phyloP scores from a whole-genome alignment of 129 eudicot genomes.

The Cynara cardunculus region DNA sequence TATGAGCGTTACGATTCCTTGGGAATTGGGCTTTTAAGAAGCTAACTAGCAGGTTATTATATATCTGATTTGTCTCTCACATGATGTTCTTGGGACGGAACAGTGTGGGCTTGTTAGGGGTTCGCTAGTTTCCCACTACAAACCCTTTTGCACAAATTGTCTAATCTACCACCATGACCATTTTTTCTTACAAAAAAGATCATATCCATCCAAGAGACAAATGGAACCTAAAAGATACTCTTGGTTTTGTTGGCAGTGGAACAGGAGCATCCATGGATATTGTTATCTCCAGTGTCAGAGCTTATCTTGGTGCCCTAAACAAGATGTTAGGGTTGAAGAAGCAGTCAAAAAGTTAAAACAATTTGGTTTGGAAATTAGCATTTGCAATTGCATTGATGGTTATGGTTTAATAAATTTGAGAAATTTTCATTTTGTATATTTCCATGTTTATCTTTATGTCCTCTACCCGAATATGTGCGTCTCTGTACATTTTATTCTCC shows the following conservation, averaged over 20 bases:
- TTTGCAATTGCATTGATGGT: neutral
- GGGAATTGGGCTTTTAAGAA: too few species aligned
- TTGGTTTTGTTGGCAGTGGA: slow-evolving; percentile 49
- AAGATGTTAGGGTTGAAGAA: slow-evolving; percentile 67
- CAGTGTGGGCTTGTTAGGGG: neutral
- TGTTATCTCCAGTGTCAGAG: slow-evolving; percentile 85
- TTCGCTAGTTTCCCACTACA: neutral
- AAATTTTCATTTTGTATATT: slow-evolving; percentile 8
- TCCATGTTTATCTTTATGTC: neutral
- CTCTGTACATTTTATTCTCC: neutral
- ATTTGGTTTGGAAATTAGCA: slow-evolving; percentile 10
- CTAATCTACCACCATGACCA: neutral
- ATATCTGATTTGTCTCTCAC: neutral
- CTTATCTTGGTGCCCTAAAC: slow-evolving; percentile 81
- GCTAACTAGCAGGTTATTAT: too few species aligned
- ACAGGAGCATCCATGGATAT: slow-evolving; percentile 90
- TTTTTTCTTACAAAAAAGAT: neutral
- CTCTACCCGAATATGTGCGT: neutral
- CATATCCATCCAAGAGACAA: neutral
- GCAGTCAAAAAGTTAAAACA: neutral
- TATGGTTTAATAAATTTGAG: slow-evolving; percentile 12
- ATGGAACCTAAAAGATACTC: neutral
- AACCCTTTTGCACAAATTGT: neutral
- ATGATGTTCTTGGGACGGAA: neutral
- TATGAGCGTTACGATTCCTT: too few species aligned